Base-by-base conservation (phyloP, 2,329 filamentous ascomycete species). In the Trichoderma cornu-damae region DNA sequence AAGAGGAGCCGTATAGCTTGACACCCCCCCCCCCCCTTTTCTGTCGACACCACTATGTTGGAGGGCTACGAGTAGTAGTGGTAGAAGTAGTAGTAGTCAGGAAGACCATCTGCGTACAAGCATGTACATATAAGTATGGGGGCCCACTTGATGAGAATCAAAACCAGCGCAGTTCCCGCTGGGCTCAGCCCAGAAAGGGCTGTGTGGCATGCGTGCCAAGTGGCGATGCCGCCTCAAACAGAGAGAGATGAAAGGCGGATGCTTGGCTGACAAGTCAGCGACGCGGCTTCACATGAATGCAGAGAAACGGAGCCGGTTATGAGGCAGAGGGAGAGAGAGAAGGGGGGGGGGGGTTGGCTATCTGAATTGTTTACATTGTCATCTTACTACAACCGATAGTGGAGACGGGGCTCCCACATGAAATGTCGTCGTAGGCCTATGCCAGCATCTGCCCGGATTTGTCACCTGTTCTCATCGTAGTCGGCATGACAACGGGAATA, bases 161-260 rank as follows among this genome's bases (percentile, higher is more conserved):
- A n/a, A n/a, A 38, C 49, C 48, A 38, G 37, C 32, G 32, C 42
- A 40, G 28, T 44, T 50, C 35, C 52, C 57, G 44, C 52, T 46
- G 40, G 12, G 20, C 53, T 38, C 51, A 37, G 37, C 51, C 57
- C 34, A n/a, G 37, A 56, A 44, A 46, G 30, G 43, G 49, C 35
- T 40, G 43, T 55, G 52, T 47, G 52, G 50, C 55, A 58, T 46
- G 44, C n/a, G n/a, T 59, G 57, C 52, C 38, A 38, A 50, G 52
- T 44, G 52, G 52, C 57, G 35, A 40, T 28, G 51, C 52, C 57
- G 44, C 28, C 28, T 56, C 32, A 49, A 47, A 26, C 2, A 9
- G 30, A 37, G 18, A 44, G 26, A 43, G 47, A 48, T 46, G 12
- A 46, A 43, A 50, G 44, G 57, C 37, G 48, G 40, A 57, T 37